These are phyloP conservation scores for Fusarium mundagurra DNA, from an alignment of 2,329 filamentous ascomycete genomes.

Conservation along the genomic window DNA sequence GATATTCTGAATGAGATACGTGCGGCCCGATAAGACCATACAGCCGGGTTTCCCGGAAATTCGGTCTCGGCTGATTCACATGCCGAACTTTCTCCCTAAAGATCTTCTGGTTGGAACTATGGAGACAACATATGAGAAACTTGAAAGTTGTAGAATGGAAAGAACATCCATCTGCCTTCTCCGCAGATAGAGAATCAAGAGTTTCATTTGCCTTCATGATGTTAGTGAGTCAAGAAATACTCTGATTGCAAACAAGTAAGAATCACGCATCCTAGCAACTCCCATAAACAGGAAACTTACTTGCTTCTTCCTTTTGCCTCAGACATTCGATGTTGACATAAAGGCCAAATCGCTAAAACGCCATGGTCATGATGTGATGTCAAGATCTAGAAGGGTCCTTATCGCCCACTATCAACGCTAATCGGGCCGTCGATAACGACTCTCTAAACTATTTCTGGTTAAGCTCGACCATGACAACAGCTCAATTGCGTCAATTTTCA, in stretches of 20 bases:
- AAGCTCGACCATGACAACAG: background rate
- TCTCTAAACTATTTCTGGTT: slow-evolving; percentile 5
- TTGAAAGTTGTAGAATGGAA: fast-evolving
- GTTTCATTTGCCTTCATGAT: background rate
- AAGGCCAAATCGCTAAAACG: background rate
- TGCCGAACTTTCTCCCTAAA: background rate
- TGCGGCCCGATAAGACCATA: slow-evolving; percentile 1
- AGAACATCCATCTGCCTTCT: fast-evolving
- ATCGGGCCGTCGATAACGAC: slow-evolving; percentile 6
- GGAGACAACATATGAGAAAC: background rate
- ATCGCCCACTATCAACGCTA: slow-evolving; percentile 2
- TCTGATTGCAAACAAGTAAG: background rate
- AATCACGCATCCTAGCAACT: fast-evolving
- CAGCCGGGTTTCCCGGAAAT: background rate
- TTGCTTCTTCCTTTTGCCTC: fast-evolving
- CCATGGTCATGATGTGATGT: slow-evolving; percentile 15
- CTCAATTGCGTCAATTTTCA: slow-evolving; percentile 32
- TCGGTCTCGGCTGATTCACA: background rate
- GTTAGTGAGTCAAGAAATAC: background rate
- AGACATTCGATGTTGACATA: background rate
- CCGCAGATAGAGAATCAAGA: no score
- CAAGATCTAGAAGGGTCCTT: background rate
- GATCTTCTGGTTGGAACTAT: background rate
- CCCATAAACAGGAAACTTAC: fast-evolving
- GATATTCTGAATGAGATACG: background rate